phyloP scores from a whole-genome alignment of 345 rosid species.

The Erysimum cheiranthoides region DNA sequence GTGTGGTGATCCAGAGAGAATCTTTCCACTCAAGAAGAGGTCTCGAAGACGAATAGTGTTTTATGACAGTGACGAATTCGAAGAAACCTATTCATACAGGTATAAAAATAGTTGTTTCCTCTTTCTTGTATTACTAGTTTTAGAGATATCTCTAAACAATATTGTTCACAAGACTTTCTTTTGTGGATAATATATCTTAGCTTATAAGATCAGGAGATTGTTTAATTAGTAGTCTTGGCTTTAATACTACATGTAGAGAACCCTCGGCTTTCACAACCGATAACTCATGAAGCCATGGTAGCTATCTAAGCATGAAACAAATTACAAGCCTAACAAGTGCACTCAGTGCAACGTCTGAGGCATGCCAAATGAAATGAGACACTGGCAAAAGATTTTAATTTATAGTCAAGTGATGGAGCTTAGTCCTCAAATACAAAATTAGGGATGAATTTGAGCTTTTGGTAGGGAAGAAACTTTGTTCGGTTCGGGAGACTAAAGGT shows the following conservation, averaged over 20 bases:
- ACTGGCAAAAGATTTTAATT: not conserved
- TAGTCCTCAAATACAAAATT: no score
- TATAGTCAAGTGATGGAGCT: not conserved
- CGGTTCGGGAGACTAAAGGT: not conserved
- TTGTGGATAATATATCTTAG: not conserved
- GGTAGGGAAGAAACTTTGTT: no score
- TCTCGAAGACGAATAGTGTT: not conserved
- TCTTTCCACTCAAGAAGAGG: constrained; percentile 9
- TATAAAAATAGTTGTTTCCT: not conserved
- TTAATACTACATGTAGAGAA: not conserved
- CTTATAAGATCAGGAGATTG: not conserved
- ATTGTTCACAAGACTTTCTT: not conserved
- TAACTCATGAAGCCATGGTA: no score
- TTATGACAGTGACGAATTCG: not conserved
- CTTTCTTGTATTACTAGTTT: not conserved
- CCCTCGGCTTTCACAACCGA: not conserved
- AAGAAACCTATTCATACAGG: not conserved
- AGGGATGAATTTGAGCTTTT: no score
- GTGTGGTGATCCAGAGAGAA: constrained; percentile 1
- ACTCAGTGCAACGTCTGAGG: not conserved
- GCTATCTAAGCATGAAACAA: not conserved
- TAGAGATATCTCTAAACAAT: not conserved
- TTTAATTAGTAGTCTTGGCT: not conserved
- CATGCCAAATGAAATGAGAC: not conserved
- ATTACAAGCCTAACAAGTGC: not conserved